Conservation (phyloP, 2,329 filamentous ascomycete genomes). For the Arthrobotrys sinensis region DNA sequence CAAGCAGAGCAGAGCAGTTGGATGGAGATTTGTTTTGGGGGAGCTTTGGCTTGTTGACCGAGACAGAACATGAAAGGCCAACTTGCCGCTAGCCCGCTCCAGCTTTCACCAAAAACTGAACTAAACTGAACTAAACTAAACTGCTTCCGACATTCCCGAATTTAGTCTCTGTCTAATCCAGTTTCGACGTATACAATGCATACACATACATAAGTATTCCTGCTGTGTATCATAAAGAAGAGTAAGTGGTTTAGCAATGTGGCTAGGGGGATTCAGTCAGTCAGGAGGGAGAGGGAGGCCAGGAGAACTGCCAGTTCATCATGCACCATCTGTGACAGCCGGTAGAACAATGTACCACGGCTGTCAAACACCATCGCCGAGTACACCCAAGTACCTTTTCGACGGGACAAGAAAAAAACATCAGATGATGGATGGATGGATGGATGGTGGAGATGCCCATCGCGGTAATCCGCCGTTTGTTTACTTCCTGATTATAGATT, state of each 20-base stretch:
- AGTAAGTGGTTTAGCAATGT: too few species aligned
- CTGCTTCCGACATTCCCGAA: too few species aligned
- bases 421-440: not conserved
- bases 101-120: too few species aligned
- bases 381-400: not conserved
- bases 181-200: too few species aligned
- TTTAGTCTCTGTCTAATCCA: too few species aligned
- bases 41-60: too few species aligned
- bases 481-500: conserved; percentile 7
- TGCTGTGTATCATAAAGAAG: too few species aligned
- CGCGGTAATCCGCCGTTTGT: conserved; percentile 12
- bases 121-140: too few species aligned
- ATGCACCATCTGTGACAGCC: conserved; percentile 32
- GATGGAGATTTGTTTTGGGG: not conserved
- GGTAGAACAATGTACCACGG: not conserved
- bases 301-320: conserved; percentile 55
- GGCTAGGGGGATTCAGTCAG: too few species aligned
- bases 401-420: not conserved
- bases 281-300: too few species aligned
- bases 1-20: not conserved
- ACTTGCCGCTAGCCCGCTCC: conserved; percentile 13
- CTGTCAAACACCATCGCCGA: not conserved
- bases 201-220: too few species aligned
- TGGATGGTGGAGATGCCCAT: conserved; percentile 47
- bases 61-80: conserved; percentile 6